Base-by-base conservation (phyloP, 1,284 basidiomycete genomes). In the Mycosarcoma maydis region DNA sequence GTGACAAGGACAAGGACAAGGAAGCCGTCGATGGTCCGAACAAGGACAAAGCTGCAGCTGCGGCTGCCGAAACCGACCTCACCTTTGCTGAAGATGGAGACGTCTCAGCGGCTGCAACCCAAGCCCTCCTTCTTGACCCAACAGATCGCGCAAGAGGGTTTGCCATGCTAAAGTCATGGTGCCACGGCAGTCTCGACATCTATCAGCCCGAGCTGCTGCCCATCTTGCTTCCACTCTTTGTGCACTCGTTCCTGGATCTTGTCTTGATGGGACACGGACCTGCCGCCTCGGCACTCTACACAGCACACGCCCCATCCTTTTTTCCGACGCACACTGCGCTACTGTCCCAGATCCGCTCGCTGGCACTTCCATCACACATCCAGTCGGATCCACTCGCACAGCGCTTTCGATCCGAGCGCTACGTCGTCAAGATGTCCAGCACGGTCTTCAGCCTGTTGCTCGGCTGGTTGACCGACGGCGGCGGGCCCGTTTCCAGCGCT, bases 181-280 rank as follows among this genome's bases (percentile, higher is more conserved):
- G 93, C 40, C 91, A 92, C 83, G 90, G 90, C 27, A 92, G 90
- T 29, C 82, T 92, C 61, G 90, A 92, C 78, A 92, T 92, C 87
- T 92, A 94, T 82, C 80, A 83, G 51, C 92, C 93, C 57, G 94
- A 98, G 83, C 90, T 99, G 71, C 86, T 91, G 62, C 92, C 93
- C 32, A 89, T 98, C 30, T 84, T 97, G 16, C 94, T 94, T 77
- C 96, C 96, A 4, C 90, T 99, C 64, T 98, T 98, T 81, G 92
- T 92, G 37, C 94, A 99, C 83, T 96, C 96, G 77, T 98, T 95
- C 83, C 86, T 99, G 30, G 94, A 98, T 81, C 86, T 99, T 43
- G 89, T 98, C 50, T 89, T 94, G 76, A 89, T 90, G 64, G 93
- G 92, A 4, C 92, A 92, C 82, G 90, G 91, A 72, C 90, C 92